phyloP scores from a whole-genome alignment of 2,329 filamentous ascomycete genomes.

The Aspergillus hiratsukae region DNA sequence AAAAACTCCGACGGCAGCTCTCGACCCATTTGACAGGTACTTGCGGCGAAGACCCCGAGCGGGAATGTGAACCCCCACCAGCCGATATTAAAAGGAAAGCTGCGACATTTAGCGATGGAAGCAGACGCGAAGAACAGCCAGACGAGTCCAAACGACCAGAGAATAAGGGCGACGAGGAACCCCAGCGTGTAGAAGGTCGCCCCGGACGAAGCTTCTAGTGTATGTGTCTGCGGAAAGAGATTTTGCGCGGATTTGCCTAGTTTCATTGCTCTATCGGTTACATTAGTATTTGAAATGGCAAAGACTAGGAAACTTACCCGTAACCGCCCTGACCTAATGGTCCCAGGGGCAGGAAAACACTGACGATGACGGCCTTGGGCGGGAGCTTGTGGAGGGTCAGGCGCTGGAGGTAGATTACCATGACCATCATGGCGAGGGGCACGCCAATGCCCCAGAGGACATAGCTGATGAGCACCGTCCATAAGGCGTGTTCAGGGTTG shows the following conservation, averaged over 20 bases:
- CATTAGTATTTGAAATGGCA: not conserved
- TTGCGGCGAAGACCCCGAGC: constrained; percentile 52
- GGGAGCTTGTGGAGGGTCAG: constrained; percentile 65
- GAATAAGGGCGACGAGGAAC: constrained; percentile 32
- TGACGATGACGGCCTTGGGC: constrained; percentile 63
- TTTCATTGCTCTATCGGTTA: constrained; percentile 40
- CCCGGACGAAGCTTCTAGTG: constrained; percentile 27
- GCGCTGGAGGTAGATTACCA: constrained; percentile 66
- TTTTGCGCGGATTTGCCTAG: constrained; percentile 45
- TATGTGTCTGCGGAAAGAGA: constrained; percentile 31
- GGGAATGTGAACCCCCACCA: constrained; percentile 62
- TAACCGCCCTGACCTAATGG: constrained; percentile 65
- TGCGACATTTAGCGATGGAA: constrained; percentile 29
- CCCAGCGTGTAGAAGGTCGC: constrained; percentile 33
- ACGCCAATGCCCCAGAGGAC: constrained; percentile 66
- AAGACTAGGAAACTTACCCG: constrained; percentile 28
- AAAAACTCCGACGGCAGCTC: constrained; percentile 56
- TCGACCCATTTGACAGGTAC: constrained; percentile 40
- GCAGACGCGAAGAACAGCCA: constrained; percentile 40
- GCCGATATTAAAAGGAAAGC: constrained; percentile 58
- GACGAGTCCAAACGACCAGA: constrained; percentile 38
- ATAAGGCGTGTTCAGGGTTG: constrained; percentile 53
- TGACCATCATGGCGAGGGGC: constrained; percentile 58
- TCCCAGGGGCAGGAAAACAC: constrained; percentile 63
- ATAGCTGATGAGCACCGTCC: constrained; percentile 62